A percentile compares a stretch with the other conserved stretches of the same genome.
These are phyloP conservation scores for Amaranthus tricolor DNA, from an alignment of 179 eudicot genomes.

Conservation along the genomic window DNA sequence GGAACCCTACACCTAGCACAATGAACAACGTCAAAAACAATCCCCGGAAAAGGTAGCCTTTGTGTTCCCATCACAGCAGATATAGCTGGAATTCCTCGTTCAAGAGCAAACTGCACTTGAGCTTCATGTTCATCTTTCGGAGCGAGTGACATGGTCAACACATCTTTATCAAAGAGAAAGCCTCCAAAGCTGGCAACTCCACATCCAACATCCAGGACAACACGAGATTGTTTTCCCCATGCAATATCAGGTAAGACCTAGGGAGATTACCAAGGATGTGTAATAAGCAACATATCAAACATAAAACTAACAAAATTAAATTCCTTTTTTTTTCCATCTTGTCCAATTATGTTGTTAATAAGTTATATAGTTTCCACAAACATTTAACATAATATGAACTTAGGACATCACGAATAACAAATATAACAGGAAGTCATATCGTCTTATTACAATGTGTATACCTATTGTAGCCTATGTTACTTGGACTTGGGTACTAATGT, in stretches of 20 bases:
- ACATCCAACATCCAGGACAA: conserved; percentile 54
- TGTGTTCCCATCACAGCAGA: conserved; percentile 51
- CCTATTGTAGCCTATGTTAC: too few relatives aligned
- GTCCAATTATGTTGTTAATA: not conserved
- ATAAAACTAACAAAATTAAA: not conserved
- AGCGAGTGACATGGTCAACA: conserved; percentile 47
- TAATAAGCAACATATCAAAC: conserved; percentile 17
- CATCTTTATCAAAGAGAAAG: conserved; percentile 49
- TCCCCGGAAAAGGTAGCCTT: conserved; percentile 46
- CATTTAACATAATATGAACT: not conserved
- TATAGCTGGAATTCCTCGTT: conserved; percentile 48
- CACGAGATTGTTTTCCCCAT: conserved; percentile 47
- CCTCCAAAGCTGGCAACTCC: conserved; percentile 58
- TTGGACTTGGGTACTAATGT: too few relatives aligned
- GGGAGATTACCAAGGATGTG: not conserved
- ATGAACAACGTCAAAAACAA: conserved; percentile 43
- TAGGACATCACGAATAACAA: not conserved
- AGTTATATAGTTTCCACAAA: not conserved
- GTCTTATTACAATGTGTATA: not conserved
- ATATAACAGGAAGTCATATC: not conserved
- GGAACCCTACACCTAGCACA: conserved; percentile 54
- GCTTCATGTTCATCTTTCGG: conserved; percentile 57
- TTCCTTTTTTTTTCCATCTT: not conserved
- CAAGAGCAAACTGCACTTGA: conserved; percentile 50
- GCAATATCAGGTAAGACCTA: conserved; percentile 38